Conservation (phyloP, 805 yeast genomes). For the Zygoascus bituminiphila region DNA sequence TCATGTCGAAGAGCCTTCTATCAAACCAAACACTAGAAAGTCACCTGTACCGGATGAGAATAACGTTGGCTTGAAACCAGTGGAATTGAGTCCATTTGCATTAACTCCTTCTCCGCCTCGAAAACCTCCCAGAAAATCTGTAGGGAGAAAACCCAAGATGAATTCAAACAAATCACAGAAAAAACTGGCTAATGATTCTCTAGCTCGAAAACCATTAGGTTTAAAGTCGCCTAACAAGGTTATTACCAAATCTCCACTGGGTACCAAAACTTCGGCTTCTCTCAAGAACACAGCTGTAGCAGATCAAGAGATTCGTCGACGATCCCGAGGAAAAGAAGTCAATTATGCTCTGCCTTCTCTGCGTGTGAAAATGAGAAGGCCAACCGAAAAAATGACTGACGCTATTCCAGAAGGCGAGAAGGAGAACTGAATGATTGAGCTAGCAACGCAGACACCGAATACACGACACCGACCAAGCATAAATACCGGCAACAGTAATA, state of each 20-base stretch:
- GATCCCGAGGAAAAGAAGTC: slow-evolving; percentile 45
- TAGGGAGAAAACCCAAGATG: background rate
- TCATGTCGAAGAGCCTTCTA: background rate
- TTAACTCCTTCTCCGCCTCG: background rate
- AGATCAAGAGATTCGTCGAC: slow-evolving; percentile 29
- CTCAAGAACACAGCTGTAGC: background rate
- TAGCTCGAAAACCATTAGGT: background rate
- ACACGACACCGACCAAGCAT: background rate
- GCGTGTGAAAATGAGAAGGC: slow-evolving; percentile 61
- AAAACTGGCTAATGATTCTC: background rate
- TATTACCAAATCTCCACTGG: slow-evolving; percentile 2
- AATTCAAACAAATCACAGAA: background rate
- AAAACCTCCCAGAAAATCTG: background rate
- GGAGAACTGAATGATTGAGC: slow-evolving; percentile 8
- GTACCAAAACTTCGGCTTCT: background rate
- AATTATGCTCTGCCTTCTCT: slow-evolving; percentile 63
- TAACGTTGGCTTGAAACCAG: too few species aligned
- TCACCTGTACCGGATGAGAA: background rate
- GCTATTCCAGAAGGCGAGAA: slow-evolving; percentile 35
- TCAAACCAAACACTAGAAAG: background rate
- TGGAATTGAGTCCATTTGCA: slow-evolving; percentile 2
- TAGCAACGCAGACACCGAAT: background rate
- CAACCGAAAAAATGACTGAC: slow-evolving; percentile 45
- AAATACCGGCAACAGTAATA: too few species aligned
- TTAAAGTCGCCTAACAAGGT: slow-evolving; percentile 1